Conservation (phyloP, 75 land plant genomes). For the Selaginella moellendorffii region DNA sequence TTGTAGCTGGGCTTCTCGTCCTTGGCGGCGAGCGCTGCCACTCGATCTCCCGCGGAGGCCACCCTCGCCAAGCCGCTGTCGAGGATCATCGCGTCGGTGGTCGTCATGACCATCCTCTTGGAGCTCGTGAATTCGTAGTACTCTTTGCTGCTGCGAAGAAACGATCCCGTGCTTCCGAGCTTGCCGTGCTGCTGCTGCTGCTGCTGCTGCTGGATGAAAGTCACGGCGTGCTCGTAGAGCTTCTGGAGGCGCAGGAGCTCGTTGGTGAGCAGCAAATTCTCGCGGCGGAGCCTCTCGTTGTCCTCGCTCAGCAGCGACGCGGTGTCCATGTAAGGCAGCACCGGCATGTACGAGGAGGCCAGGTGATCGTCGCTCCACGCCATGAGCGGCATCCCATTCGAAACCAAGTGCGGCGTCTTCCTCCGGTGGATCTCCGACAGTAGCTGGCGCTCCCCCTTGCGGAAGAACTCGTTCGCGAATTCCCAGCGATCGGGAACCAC, state of each 20-base stretch:
- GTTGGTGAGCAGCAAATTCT: constrained; percentile 40
- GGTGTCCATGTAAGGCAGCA: neutral
- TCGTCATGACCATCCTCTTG: neutral
- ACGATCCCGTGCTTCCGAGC: neutral
- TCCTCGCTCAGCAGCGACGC: constrained; percentile 33
- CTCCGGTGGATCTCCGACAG: constrained; percentile 32
- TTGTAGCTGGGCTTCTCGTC: neutral
- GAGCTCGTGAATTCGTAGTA: neutral
- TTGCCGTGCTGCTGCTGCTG: constrained; percentile 6
- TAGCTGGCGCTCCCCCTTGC: constrained; percentile 26
- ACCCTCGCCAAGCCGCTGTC: too few relatives aligned
- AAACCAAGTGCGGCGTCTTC: too few relatives aligned
- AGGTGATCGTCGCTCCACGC: too few relatives aligned
- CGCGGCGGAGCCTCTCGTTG: constrained; percentile 53
- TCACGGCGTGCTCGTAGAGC: constrained; percentile 57
- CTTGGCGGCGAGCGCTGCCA: neutral
- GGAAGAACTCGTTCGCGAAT: constrained; percentile 34
- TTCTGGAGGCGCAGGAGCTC: constrained; percentile 56
- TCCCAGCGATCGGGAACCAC: constrained; percentile 39
- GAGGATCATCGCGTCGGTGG: too few relatives aligned
- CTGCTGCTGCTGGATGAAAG: constrained; percentile 25
- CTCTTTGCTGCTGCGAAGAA: neutral
- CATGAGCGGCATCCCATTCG: too few relatives aligned
- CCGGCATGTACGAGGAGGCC: too few relatives aligned
- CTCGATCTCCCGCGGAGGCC: too few relatives aligned